Conservation (phyloP, 306 rosid genomes). For the Fagus sylvatica region DNA sequence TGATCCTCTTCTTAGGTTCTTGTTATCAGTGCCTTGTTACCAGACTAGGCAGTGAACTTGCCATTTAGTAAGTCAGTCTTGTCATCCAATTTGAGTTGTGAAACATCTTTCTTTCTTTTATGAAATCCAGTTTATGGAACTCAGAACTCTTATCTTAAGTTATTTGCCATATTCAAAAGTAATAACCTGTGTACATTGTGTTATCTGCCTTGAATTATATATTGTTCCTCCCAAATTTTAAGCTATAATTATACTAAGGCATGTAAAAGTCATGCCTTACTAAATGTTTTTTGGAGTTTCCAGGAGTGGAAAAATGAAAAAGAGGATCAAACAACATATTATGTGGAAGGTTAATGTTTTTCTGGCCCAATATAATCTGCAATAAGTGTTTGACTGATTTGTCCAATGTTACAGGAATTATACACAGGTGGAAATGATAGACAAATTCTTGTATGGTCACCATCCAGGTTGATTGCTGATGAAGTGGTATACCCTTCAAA, state of each 20-base stretch:
- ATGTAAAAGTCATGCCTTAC: neutral
- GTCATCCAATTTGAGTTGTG: conserved; percentile 15
- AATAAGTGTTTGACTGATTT: conserved; percentile 6
- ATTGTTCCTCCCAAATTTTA: neutral
- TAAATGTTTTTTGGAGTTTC: neutral
- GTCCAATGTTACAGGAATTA: conserved; percentile 57
- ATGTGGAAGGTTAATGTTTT: neutral
- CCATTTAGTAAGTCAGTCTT: neutral
- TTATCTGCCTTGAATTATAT: neutral
- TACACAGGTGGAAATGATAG: conserved; percentile 94
- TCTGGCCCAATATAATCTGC: neutral
- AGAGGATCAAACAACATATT: neutral
- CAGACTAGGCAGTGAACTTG: conserved; percentile 5
- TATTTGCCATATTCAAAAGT: neutral
- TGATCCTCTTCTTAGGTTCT: conserved; percentile 14
- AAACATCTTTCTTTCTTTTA: neutral
- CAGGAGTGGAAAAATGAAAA: neutral
- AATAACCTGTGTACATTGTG: neutral
- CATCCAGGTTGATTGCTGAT: conserved; percentile 48
- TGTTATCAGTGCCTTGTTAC: conserved; percentile 10
- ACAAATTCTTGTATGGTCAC: conserved; percentile 89
- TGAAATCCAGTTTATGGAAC: conserved; percentile 27
- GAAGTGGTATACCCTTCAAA: conserved; percentile 47
- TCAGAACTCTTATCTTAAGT: neutral
- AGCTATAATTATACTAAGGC: neutral